These are phyloP conservation scores for Pseudogymnoascus sp. DNA, from an alignment of 2,329 filamentous ascomycete genomes.

Conservation along the genomic window DNA sequence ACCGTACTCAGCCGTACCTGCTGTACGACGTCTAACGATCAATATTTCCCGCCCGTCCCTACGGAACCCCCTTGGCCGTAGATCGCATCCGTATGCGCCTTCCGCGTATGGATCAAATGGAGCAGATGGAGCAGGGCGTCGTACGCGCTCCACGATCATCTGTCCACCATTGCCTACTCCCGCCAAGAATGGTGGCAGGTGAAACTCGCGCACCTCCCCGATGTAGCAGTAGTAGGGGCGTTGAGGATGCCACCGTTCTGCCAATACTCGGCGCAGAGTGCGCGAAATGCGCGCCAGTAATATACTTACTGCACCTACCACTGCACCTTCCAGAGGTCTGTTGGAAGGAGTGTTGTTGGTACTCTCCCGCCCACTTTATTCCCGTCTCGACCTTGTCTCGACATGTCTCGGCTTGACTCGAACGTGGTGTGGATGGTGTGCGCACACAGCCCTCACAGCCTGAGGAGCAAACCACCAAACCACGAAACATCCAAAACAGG, in stretches of 20 bases:
- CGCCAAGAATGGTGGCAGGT: conserved; percentile 2
- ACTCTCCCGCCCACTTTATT: background rate
- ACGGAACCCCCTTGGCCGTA: background rate
- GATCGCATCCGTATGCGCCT: conserved; percentile 1
- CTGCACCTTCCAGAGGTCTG: too few species aligned
- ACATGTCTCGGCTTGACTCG: conserved; percentile 2
- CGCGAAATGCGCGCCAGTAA: background rate
- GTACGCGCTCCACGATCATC: background rate
- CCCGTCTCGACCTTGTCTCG: background rate
- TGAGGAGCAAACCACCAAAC: background rate
- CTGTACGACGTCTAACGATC: background rate
- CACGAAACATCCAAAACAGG: background rate
- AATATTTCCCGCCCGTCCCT: conserved; percentile 5
- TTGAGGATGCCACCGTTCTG: background rate
- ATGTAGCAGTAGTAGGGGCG: background rate
- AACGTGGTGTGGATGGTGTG: background rate
- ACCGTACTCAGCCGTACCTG: background rate
- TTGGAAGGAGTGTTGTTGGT: too few species aligned
- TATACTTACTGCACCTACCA: background rate
- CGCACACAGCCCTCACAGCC: background rate
- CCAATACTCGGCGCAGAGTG: background rate
- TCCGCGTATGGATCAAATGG: background rate
- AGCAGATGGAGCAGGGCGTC: background rate
- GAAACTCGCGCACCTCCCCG: conserved; percentile 3
- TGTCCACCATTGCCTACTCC: background rate